phyloP scores from a whole-genome alignment of 768 basidiomycete species.

The Podaxis sp. region DNA sequence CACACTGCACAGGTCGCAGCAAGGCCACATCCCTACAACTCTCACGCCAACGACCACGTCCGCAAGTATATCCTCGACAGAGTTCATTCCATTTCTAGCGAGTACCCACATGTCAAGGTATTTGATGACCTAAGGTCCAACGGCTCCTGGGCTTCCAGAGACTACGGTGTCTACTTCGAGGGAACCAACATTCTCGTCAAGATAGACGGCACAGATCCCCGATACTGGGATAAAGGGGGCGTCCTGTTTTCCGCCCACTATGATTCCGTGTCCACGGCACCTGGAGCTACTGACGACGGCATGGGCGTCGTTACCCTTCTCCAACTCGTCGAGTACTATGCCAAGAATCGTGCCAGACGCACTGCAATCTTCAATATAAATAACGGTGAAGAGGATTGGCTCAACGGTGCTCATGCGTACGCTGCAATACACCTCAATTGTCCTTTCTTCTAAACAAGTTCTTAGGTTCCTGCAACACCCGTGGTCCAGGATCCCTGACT shows the following conservation, averaged over 20 bases:
- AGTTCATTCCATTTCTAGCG: constrained; percentile 42
- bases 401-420: constrained; percentile 70
- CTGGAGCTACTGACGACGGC: constrained; percentile 77
- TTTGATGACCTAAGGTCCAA: constrained; percentile 38
- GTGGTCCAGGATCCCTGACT: constrained; percentile 63
- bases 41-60: constrained; percentile 72
- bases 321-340: constrained; percentile 59
- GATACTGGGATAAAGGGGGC: constrained; percentile 28
- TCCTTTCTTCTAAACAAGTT: not conserved
- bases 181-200: constrained; percentile 68
- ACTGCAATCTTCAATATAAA: constrained; percentile 84
- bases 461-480: constrained; percentile 69
- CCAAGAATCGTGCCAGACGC: constrained; percentile 45
- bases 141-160: constrained; percentile 39
- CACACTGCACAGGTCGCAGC: constrained; percentile 50
- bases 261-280: constrained; percentile 75
- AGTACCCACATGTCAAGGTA: constrained; percentile 42
- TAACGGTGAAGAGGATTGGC: constrained; percentile 79
- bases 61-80: constrained; percentile 57
- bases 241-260: constrained; percentile 81
- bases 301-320: constrained; percentile 69
- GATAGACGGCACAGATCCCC: constrained; percentile 24
- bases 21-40: constrained; percentile 75
- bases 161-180: constrained; percentile 52
- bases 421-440: constrained; percentile 7